phyloP scores from a whole-genome alignment of 108 stramenopile species.

The Licmophora abbreviata region DNA sequence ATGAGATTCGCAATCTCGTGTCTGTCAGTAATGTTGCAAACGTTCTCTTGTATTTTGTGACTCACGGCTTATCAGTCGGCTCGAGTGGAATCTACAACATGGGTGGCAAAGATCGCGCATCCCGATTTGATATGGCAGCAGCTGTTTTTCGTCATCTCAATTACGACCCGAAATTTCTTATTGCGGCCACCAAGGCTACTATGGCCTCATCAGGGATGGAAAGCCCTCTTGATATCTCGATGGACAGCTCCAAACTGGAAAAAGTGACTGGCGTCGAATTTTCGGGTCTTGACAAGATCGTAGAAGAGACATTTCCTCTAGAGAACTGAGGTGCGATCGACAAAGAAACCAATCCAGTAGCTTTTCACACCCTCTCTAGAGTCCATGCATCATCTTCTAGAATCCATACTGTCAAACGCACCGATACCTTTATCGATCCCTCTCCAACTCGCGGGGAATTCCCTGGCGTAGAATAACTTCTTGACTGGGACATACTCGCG shows the following conservation, averaged over 20 bases:
- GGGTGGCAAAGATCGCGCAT: conserved; percentile 56
- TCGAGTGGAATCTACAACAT: conserved; percentile 43
- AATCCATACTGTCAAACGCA: neutral
- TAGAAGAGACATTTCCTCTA: conserved; percentile 13
- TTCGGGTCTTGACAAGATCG: conserved; percentile 22
- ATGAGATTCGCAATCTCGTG: conserved; percentile 59
- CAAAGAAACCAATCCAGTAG: too few relatives aligned
- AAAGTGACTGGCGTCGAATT: conserved; percentile 15
- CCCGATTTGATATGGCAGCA: conserved; percentile 58
- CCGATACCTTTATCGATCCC: conserved; percentile 56
- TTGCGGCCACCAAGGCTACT: conserved; percentile 21
- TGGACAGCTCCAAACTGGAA: conserved; percentile 38
- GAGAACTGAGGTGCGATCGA: too few relatives aligned
- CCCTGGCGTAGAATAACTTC: conserved; percentile 69
- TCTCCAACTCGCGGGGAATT: conserved; percentile 78
- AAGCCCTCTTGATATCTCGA: conserved; percentile 68
- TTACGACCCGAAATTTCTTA: conserved; percentile 16
- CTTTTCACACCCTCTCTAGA: too few relatives aligned
- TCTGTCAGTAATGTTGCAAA: conserved; percentile 32
- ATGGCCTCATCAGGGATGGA: conserved; percentile 11
- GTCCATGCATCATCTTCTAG: too few relatives aligned
- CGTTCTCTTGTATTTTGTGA: conserved; percentile 29
- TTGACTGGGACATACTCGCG: conserved; percentile 54
- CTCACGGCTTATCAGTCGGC: neutral
- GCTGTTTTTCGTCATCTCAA: conserved; percentile 43